A percentile compares a stretch with the other conserved stretches of the same genome.
phyloP scores from a whole-genome alignment of 2,329 filamentous ascomycete species.

The Neonectria magnoliae region DNA sequence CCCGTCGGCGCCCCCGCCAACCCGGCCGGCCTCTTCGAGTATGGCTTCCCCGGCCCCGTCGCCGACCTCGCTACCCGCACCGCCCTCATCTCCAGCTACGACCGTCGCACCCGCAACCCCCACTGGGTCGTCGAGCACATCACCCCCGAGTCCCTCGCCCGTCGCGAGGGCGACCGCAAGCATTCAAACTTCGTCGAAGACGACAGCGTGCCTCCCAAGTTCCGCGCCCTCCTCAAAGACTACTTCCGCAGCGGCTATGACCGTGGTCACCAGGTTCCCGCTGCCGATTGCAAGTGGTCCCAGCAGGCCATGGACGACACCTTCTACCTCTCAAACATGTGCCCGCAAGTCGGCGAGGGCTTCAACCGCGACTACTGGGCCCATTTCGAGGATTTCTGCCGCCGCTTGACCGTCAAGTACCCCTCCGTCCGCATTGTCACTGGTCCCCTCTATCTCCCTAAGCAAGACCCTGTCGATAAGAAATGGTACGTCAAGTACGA shows the following conservation, averaged over 20 bases:
- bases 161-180: constrained; percentile 82
- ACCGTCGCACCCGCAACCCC: constrained; percentile 90
- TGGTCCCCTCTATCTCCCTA: constrained; percentile 91
- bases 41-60: constrained; percentile 92
- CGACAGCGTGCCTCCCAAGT: constrained; percentile 79
- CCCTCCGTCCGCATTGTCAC: constrained; percentile 92
- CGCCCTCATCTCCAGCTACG: constrained; percentile 86
- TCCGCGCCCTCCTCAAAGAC: constrained; percentile 90
- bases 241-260: constrained; percentile 97
- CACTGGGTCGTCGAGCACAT: constrained; percentile 98
- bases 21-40: constrained; percentile 81
- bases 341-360: constrained; percentile 95
- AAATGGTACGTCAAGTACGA: constrained; percentile 98
- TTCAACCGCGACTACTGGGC: constrained; percentile 99
- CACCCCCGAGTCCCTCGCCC: constrained; percentile 82
- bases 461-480: constrained; percentile 80
- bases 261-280: constrained; percentile 95
- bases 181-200: constrained; percentile 88
- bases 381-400: constrained; percentile 97
- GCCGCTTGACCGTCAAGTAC: constrained; percentile 81
- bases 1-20: constrained; percentile 66
- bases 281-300: constrained; percentile 95
- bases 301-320: constrained; percentile 95
- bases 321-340: constrained; percentile 96
- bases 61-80: constrained; percentile 81